phyloP scores from a whole-genome alignment of 371 early-diverging fungal species.

The Actinomucor elegans region DNA sequence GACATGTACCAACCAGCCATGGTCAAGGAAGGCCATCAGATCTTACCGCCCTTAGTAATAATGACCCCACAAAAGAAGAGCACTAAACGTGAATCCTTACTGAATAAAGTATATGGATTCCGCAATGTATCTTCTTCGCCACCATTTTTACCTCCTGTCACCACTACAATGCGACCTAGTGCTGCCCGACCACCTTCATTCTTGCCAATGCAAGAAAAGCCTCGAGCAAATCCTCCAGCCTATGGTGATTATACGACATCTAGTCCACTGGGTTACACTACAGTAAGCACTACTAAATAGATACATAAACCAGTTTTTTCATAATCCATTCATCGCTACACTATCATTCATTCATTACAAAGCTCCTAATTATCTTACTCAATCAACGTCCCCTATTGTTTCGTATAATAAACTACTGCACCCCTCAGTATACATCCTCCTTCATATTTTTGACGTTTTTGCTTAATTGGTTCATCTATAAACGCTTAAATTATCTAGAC shows the following conservation, averaged over 20 bases:
- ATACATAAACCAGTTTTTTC: no score
- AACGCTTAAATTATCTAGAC: no score
- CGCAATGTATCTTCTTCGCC: conserved; percentile 15
- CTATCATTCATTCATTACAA: no score
- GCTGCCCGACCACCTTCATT: conserved; percentile 18
- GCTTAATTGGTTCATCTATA: no score
- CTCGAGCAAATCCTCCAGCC: conserved; percentile 1
- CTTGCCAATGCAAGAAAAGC: conserved; percentile 22
- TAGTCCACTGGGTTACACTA: no score
- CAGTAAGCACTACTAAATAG: no score
- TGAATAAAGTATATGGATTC: conserved; percentile 20
- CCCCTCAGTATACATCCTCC: no score
- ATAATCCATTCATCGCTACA: no score
- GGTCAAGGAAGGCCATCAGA: conserved; percentile 16
- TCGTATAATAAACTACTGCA: no score
- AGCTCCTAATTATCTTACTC: no score
- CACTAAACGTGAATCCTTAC: conserved; percentile 12
- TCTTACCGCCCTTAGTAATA: conserved; percentile 4
- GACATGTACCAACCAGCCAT: conserved; percentile 17
- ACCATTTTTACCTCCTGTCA: not conserved
- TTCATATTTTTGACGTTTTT: no score
- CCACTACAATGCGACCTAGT: conserved; percentile 3
- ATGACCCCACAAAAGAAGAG: conserved; percentile 16
- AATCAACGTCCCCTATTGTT: no score
- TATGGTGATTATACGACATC: conserved; percentile 9